Conservation (phyloP, 2,329 filamentous ascomycete genomes). For the Colletotrichum eleusines region DNA sequence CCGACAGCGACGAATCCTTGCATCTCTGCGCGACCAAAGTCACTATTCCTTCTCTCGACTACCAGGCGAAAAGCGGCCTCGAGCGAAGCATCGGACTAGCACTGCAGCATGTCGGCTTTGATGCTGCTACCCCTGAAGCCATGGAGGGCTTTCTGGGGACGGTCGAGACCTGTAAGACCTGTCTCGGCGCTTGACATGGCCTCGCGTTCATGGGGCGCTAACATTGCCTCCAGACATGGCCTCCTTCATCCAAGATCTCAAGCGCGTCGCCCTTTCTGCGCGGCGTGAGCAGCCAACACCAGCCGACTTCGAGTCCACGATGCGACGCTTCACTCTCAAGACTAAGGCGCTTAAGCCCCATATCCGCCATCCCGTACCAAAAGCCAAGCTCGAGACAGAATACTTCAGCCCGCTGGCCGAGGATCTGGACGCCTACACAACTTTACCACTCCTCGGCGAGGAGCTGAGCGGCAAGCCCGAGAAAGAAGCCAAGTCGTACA, state of each 20-base stretch:
- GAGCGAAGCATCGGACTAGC: slow-evolving; percentile 68
- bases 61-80: slow-evolving; percentile 57
- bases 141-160: slow-evolving; percentile 68
- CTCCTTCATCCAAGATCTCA: slow-evolving; percentile 62
- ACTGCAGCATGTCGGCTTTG: slow-evolving; percentile 70
- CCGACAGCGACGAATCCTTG: slow-evolving; percentile 5
- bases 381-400: slow-evolving; percentile 52
- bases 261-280: slow-evolving; percentile 59
- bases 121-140: slow-evolving; percentile 65
- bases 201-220: slow-evolving; percentile 42
- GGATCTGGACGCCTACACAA: slow-evolving; percentile 56
- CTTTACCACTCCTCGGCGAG: slow-evolving; percentile 61
- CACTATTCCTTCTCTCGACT: slow-evolving; percentile 47
- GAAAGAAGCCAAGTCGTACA: slow-evolving; percentile 67
- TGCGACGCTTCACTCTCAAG: slow-evolving; percentile 65
- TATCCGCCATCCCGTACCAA: slow-evolving; percentile 64
- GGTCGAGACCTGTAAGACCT: slow-evolving; percentile 67
- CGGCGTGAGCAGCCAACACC: slow-evolving; percentile 67
- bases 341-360: slow-evolving; percentile 67
- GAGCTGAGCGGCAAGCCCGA: slow-evolving; percentile 71
- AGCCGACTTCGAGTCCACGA: slow-evolving; percentile 66
- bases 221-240: slow-evolving; percentile 58
- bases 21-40: slow-evolving; percentile 24
- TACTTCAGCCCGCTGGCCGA: slow-evolving; percentile 54
- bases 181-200: neutral